Evolutionary conservation across 306 rosid species (phyloP).

Genomic region (Cicer pinnatifidum): DNA sequence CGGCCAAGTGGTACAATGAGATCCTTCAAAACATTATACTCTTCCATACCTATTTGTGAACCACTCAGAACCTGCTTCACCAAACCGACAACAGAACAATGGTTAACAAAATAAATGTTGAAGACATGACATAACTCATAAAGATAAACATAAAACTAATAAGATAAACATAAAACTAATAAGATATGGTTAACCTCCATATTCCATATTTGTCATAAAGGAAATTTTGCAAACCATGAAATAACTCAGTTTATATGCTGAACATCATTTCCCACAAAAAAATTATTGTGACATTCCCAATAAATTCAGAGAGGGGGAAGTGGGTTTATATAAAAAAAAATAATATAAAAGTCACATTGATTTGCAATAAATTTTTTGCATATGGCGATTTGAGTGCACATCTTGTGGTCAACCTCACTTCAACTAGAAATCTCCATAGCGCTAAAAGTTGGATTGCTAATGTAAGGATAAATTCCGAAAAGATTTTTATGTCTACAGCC

Average conservation of each 20-base stretch:
- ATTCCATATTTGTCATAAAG: conserved; percentile 19
- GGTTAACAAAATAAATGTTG: conserved; percentile 9
- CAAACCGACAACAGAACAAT: conserved; percentile 45
- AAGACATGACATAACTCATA: not conserved
- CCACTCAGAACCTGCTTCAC: conserved; percentile 72
- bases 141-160: conserved; percentile 1
- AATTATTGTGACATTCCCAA: not conserved
- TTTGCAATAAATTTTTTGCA: not conserved
- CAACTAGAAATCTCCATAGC: not conserved
- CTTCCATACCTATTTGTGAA: conserved; percentile 63
- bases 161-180: conserved; percentile 9
- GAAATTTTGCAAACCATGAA: conserved; percentile 3
- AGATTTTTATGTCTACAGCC: not conserved
- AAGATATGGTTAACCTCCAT: conserved; percentile 23
- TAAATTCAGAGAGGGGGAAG: not conserved
- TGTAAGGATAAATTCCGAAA: not conserved
- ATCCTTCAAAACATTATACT: conserved; percentile 80
- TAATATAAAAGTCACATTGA: not conserved
- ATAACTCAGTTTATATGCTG: not conserved
- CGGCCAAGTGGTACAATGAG: conserved; percentile 80
- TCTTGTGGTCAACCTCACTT: not conserved
- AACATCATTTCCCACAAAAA: not conserved
- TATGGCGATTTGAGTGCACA: not conserved
- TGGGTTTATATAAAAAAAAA: not conserved
- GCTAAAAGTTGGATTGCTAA: not conserved